Base-by-base conservation (phyloP, 2,329 filamentous ascomycete genomes). In the Penicillium sp. region DNA sequence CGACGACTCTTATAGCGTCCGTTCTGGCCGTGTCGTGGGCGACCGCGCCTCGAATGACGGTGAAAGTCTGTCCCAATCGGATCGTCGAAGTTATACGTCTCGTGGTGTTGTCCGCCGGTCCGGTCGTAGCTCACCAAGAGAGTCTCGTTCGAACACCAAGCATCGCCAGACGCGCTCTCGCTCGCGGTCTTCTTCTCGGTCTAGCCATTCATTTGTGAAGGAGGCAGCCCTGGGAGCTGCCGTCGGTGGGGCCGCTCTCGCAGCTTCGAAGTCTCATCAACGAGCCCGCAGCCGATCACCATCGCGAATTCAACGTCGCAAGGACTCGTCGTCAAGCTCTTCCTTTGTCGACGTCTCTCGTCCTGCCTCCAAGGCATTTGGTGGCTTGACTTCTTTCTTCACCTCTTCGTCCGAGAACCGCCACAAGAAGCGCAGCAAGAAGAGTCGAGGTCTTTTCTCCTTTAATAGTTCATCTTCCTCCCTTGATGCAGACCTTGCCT, bases 321-420 rank as follows among this genome's bases (percentile, higher is more conserved):
- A 60, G 43, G 59, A 50, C n/a, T 74, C 70, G 14, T 76, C 70
- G 39, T 77, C 71, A 25, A 73, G 73, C 28, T 75, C 73, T 11
- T 82, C 79, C 1, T 70, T 80, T 39, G 62, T 85, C 37, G 81
- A 86, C 52, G 80, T 86, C 35, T 84, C 82, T 32, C 72, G 72
- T 26, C 66, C 70, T 31, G 70, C 71, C 35, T 69, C 65, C 41
- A 66, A 63, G 27, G 68, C 68, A 5, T 66, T 71, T 37, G 71
- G 74, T 43, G 76, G 79, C 26, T 66, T 87, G 29, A 66, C 66
- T 39, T 72, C 77, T 11, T 84, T 85, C 55, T 84, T 83, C 58
- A 75, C 70, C 3, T 69, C 77, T 4, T 74, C 76, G 10, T 78
- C 75, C 6, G 77, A 80, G 49, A 74, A 72, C 41, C 57, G 57